Evolutionary conservation across 306 rosid species (phyloP).

Genomic region (Fagus crenata): DNA sequence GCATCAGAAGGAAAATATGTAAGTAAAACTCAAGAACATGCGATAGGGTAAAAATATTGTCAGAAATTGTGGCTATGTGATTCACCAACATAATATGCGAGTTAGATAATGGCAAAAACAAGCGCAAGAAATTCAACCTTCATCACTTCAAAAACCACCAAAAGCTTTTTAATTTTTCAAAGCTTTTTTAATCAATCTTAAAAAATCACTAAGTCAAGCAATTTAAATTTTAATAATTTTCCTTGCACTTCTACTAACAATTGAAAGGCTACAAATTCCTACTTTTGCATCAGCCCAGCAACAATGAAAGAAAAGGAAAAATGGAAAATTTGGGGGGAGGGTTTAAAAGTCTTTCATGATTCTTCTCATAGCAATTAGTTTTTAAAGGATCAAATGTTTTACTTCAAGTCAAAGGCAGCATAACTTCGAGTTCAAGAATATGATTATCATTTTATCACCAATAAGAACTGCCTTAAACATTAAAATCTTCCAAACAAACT

Average conservation of each 20-base stretch:
- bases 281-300: not conserved
- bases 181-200: not conserved
- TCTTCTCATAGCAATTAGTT: not conserved
- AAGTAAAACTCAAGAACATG: not conserved
- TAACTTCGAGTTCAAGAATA: not conserved
- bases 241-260: not conserved
- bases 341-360: not conserved
- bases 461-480: not conserved
- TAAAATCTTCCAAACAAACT: not conserved
- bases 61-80: not conserved
- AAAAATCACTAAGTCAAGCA: not conserved
- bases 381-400: too few relatives aligned
- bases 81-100: not conserved
- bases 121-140: not conserved
- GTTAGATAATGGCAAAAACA: not conserved
- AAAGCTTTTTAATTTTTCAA: slow-evolving; percentile 2
- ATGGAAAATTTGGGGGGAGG: not conserved
- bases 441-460: not conserved
- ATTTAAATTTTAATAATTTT: too few relatives aligned
- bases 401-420: not conserved
- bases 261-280: too few relatives aligned
- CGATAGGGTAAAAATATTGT: not conserved
- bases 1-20: not conserved
- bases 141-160: not conserved
- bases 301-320: not conserved